These are phyloP conservation scores for Grigorovia yakushimaensis DNA, from an alignment of 805 yeast species.

Conservation along the genomic window DNA sequence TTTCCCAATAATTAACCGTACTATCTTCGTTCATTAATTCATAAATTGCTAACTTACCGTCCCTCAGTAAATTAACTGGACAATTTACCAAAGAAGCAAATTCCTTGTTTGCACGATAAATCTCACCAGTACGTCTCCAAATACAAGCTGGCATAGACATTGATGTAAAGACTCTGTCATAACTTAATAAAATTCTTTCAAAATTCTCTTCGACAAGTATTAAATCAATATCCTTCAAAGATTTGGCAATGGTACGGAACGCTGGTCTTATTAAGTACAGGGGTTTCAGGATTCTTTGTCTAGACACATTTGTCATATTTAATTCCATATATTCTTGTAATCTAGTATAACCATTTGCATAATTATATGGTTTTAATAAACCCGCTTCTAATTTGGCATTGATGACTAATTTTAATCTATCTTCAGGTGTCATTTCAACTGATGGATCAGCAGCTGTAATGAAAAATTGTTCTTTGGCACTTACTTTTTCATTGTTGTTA, in stretches of 20 bases:
- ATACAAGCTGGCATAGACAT: conserved; percentile 97
- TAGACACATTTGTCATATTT: conserved; percentile 76
- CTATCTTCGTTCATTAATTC: conserved; percentile 93
- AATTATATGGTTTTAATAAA: conserved; percentile 80
- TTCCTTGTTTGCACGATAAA: conserved; percentile 89
- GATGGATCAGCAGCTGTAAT: conserved; percentile 96
- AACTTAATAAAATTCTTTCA: conserved; percentile 85
- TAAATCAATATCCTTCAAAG: conserved; percentile 82
- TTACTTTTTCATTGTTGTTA: conserved; percentile 26
- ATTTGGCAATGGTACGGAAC: conserved; percentile 82
- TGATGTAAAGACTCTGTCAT: conserved; percentile 89
- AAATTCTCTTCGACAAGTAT: conserved; percentile 89
- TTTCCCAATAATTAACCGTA: conserved; percentile 96
- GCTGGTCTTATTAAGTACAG: conserved; percentile 82
- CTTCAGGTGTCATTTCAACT: conserved; percentile 88
- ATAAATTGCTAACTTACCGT: conserved; percentile 85
- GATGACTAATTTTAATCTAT: conserved; percentile 83
- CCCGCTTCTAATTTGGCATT: conserved; percentile 94
- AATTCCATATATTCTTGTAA: conserved; percentile 86
- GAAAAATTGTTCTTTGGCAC: conserved; percentile 88
- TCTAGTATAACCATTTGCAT: conserved; percentile 87
- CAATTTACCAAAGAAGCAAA: conserved; percentile 91
- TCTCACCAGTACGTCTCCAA: conserved; percentile 96
- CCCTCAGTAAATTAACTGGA: conserved; percentile 79
- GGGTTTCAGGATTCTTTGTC: conserved; percentile 80